Conservation (phyloP, 257 asterid genomes). For the Dorcoceras hygrometricum region DNA sequence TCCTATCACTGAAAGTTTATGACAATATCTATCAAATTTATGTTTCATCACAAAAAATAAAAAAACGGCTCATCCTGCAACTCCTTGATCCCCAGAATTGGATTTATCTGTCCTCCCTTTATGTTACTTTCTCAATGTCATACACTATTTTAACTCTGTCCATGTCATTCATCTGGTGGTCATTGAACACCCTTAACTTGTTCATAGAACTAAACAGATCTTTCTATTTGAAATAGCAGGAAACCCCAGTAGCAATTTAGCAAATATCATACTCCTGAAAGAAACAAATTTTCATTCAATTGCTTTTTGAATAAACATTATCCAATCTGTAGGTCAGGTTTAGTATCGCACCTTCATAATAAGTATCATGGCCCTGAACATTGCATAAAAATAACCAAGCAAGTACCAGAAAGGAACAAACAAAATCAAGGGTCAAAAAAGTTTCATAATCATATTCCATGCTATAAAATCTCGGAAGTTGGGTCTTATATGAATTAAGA, state of each 20-base stretch:
- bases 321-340: background rate
- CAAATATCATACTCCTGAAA: background rate
- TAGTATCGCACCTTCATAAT: background rate
- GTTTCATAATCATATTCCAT: background rate
- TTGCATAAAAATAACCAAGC: background rate
- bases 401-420: too few relatives aligned
- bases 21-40: too few relatives aligned
- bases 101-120: background rate
- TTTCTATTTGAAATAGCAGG: background rate
- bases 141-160: slow-evolving; percentile 10
- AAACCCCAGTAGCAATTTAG: slow-evolving; percentile 2
- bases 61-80: background rate
- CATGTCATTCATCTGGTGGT: slow-evolving; percentile 10
- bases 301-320: too few relatives aligned
- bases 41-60: background rate
- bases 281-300: too few relatives aligned
- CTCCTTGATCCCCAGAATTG: background rate
- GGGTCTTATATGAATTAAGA: slow-evolving; percentile 28
- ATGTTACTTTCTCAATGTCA: slow-evolving; percentile 8
- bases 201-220: slow-evolving; percentile 7
- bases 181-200: slow-evolving; percentile 5
- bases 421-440: background rate
- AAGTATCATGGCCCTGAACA: background rate
- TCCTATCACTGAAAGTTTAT: background rate
- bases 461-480: background rate